These are phyloP conservation scores for Paraphoma sp. DNA, from an alignment of 2,329 filamentous ascomycete genomes.

Conservation along the genomic window DNA sequence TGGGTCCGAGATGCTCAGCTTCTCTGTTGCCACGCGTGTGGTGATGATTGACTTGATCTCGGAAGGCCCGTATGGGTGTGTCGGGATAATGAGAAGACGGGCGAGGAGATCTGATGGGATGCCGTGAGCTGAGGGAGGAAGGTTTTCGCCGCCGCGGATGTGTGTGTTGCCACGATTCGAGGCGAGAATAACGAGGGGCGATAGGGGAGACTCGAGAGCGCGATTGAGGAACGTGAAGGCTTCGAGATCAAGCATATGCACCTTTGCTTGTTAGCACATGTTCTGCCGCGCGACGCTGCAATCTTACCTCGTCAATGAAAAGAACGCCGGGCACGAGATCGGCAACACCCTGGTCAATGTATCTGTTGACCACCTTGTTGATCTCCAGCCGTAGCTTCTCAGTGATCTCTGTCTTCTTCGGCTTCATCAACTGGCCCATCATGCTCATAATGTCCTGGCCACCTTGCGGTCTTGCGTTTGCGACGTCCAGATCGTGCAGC, in stretches of 20 bases:
- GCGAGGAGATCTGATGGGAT: conserved; percentile 93
- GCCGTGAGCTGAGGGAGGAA: conserved; percentile 77
- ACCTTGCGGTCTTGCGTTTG: conserved; percentile 92
- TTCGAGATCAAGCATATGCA: conserved; percentile 99
- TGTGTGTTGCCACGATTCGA: conserved; percentile 95
- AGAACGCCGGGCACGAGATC: conserved; percentile 97
- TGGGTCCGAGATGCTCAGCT: conserved; percentile 77
- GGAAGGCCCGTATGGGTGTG: conserved; percentile 82
- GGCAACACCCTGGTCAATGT: conserved; percentile 97
- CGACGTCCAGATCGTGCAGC: conserved; percentile 93
- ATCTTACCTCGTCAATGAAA: conserved; percentile 92
- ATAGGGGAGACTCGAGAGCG: conserved; percentile 92
- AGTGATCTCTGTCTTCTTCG: conserved; percentile 98
- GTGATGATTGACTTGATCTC: conserved; percentile 94
- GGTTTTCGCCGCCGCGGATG: conserved; percentile 80
- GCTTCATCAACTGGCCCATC: conserved; percentile 99
- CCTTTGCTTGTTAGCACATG: conserved; percentile 59
- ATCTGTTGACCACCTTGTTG: conserved; percentile 99
- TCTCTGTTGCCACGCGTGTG: conserved; percentile 82
- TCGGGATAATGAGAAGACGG: conserved; percentile 94
- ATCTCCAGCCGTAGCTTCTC: conserved; percentile 96
- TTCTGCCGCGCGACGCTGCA: not conserved
- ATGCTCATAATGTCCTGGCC: conserved; percentile 99
- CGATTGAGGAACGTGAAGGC: conserved; percentile 99
- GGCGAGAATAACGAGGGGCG: conserved; percentile 95